Base-by-base conservation (phyloP, 2,329 filamentous ascomycete species). In the Cercospora canescens region DNA sequence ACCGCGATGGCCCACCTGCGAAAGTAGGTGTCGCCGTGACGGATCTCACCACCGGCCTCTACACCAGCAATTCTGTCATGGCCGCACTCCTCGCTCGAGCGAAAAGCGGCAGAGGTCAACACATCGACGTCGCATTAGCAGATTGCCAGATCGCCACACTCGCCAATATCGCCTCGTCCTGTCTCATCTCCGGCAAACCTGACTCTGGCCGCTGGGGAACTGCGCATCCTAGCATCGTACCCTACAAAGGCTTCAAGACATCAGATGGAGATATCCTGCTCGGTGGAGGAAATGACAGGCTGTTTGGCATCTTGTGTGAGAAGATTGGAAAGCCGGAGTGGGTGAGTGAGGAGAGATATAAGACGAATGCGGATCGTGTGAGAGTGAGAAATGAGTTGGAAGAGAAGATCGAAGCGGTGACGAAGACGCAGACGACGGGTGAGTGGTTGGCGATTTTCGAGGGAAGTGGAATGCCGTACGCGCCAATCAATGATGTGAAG, bases 1-100 rank as follows among this genome's bases (percentile, higher is more conserved):
- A 87, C 67, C 86, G 94, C 63, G 91, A 96, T 73, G 93, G 94
- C 0, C 91, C 93, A 1, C 95, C 95, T 0, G 95, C 97, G 41
- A 99, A 99, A 81, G 95, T 99, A 2, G 95, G 95, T 18, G 95
- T 99, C 2, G 95, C 95, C 1, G 95, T 99, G 3, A 98, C 95
- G 0, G 95, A 99, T 79, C 81, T 99, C 59, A 98, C 95, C 0
- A 98, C 95, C 0, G 95, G 95, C 0, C 81, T 99, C 4, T 99
- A 99, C 80, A 95, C 94, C 1, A 94, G 91, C 72, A 98, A 98
- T 79, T 91, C 92, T 65, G 93, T 99, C 75, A 94, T 98, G 91
- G 95, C 95, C 0, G 93, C 94, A 1, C 83, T 99, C 18, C 82
- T 98, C n/a, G 86, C 87, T 0, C 86, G 94, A 9, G 87, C 81